Evolutionary conservation across 1,284 basidiomycete genomes (phyloP).

Genomic region (Tausonia pullulans): DNA sequence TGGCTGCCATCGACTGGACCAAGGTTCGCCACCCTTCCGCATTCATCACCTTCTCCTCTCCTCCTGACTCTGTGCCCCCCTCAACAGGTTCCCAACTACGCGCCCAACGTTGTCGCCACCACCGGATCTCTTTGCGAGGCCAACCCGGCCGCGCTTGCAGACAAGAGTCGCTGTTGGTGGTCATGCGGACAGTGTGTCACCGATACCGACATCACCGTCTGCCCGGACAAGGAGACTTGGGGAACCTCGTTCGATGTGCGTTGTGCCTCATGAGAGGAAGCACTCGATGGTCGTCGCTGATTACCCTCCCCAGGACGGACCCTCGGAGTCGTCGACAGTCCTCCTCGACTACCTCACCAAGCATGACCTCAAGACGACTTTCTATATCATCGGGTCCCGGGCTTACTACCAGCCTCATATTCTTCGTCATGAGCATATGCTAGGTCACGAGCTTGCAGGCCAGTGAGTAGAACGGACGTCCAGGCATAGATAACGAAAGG

Average conservation of each 20-base stretch:
- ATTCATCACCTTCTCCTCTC: conserved; percentile 13
- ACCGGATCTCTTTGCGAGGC: conserved; percentile 50
- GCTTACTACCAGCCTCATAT: conserved; percentile 19
- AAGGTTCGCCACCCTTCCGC: conserved; percentile 28
- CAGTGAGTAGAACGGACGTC: not conserved
- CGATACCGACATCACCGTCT: conserved; percentile 57
- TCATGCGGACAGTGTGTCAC: conserved; percentile 47
- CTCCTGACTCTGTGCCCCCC: not conserved
- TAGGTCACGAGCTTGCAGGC: conserved; percentile 26
- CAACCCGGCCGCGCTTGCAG: conserved; percentile 48
- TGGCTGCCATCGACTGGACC: conserved; percentile 26
- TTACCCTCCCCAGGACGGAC: conserved; percentile 28
- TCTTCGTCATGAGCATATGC: conserved; percentile 22
- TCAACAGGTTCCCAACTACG: conserved; percentile 20
- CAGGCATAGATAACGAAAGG: conserved; percentile 18
- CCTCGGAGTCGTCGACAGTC: conserved; percentile 38
- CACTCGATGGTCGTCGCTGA: no score
- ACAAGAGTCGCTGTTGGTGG: conserved; percentile 28
- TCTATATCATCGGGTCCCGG: conserved; percentile 46
- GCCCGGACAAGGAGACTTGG: conserved; percentile 68
- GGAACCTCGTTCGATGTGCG: conserved; percentile 37
- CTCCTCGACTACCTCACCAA: conserved; percentile 41
- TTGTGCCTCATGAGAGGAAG: no score
- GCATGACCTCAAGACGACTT: conserved; percentile 43
- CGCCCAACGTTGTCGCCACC: conserved; percentile 43